phyloP scores from a whole-genome alignment of 2,329 filamentous ascomycete genomes.

The Alternaria brassicae region DNA sequence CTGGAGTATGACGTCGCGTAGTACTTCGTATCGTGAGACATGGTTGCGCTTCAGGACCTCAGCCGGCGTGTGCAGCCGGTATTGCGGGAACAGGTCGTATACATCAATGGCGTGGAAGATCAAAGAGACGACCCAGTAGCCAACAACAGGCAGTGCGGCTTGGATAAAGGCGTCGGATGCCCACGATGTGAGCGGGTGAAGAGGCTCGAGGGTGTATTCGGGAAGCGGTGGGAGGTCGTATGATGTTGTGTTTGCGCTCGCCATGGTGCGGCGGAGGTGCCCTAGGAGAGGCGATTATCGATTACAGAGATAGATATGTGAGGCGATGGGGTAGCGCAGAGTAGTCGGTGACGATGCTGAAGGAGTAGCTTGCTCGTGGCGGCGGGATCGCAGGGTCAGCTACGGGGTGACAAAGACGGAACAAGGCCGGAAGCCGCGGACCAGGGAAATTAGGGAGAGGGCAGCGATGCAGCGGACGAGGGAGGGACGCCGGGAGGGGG shows the following conservation, averaged over 20 bases:
- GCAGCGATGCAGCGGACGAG: constrained; percentile 19
- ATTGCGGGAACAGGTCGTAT: constrained; percentile 85
- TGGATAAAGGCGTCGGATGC: constrained; percentile 83
- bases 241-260: constrained; percentile 56
- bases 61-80: constrained; percentile 92
- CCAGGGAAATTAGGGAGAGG: constrained; percentile 35
- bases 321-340: neutral
- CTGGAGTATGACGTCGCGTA: constrained; percentile 89
- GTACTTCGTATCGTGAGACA: constrained; percentile 82
- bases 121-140: constrained; percentile 87
- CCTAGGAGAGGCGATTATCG: constrained; percentile 13
- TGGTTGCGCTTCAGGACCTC: constrained; percentile 89
- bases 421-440: constrained; percentile 38
- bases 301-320: constrained; percentile 2
- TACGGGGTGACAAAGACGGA: constrained; percentile 13
- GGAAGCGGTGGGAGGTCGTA: constrained; percentile 84
- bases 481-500: neutral
- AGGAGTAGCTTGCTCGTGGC: constrained; percentile 8
- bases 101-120: constrained; percentile 88
- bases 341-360: constrained; percentile 1
- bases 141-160: constrained; percentile 76
- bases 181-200: constrained; percentile 75
- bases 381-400: constrained; percentile 11
- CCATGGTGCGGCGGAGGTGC: constrained; percentile 39
- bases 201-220: constrained; percentile 74